Evolutionary conservation across 2,329 filamentous ascomycete species (phyloP).

Genomic region (Xylariomycetidae sp.): DNA sequence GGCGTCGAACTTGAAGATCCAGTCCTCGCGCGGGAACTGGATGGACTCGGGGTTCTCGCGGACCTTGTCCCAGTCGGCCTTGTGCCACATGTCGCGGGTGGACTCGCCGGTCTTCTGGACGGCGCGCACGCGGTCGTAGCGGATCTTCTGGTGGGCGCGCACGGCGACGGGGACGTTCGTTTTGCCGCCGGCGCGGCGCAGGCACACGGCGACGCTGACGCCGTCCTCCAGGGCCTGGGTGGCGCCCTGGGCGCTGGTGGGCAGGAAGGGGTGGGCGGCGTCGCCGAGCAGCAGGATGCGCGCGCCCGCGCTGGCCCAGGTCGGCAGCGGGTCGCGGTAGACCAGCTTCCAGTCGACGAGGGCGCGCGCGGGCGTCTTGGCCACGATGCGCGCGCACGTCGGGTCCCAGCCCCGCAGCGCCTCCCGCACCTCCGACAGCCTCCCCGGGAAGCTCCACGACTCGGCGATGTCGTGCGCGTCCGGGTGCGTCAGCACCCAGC

Average conservation of each 20-base stretch:
- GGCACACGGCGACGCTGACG: constrained; percentile 39
- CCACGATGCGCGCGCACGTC: constrained; percentile 35
- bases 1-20: constrained; percentile 46
- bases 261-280: constrained; percentile 44
- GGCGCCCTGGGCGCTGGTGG: constrained; percentile 41
- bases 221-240: constrained; percentile 47
- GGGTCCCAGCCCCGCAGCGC: constrained; percentile 48
- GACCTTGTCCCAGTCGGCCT: constrained; percentile 45
- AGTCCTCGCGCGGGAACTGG: constrained; percentile 43
- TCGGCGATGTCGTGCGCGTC: constrained; percentile 50
- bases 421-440: constrained; percentile 44
- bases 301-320: constrained; percentile 39
- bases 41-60: constrained; percentile 41
- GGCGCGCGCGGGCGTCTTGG: constrained; percentile 34
- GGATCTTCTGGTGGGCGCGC: constrained; percentile 37
- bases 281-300: constrained; percentile 42
- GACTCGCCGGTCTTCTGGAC: constrained; percentile 46
- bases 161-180: constrained; percentile 33
- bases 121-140: constrained; percentile 40
- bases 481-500: constrained; percentile 52
- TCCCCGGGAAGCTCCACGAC: constrained; percentile 48
- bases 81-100: constrained; percentile 49
- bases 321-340: constrained; percentile 42
- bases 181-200: constrained; percentile 27
- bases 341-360: constrained; percentile 47